Evolutionary conservation across 257 asterid genomes (phyloP).

Genomic region (Cynanchum wilfordii): DNA sequence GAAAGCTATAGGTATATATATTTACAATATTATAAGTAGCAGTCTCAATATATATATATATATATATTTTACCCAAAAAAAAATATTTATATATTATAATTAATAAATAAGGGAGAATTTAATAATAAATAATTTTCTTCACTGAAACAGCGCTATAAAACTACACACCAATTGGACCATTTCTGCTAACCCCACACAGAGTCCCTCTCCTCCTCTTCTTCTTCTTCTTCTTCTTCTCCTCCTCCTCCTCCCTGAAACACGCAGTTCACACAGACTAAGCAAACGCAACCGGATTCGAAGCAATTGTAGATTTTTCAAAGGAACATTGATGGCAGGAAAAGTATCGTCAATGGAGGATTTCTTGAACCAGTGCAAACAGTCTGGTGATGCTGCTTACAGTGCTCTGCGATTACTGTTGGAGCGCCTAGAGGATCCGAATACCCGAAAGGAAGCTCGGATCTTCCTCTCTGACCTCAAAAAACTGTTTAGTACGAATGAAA

Average conservation of each 20-base stretch:
- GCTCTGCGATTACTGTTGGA: slow-evolving; percentile 80
- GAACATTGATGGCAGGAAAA: slow-evolving; percentile 20
- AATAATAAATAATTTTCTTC: too few species aligned
- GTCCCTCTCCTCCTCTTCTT: neutral
- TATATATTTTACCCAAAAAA: too few species aligned
- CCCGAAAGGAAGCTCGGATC: slow-evolving; percentile 80
- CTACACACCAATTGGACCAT: neutral
- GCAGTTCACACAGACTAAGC: neutral
- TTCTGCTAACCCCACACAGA: neutral
- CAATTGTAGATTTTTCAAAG: neutral
- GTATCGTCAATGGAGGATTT: slow-evolving; percentile 69
- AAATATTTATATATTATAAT: too few species aligned
- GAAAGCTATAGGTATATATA: too few species aligned
- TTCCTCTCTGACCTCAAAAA: slow-evolving; percentile 77
- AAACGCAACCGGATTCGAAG: neutral
- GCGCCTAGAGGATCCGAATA: slow-evolving; percentile 74
- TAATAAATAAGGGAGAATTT: too few species aligned
- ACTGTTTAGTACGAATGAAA: slow-evolving; percentile 49
- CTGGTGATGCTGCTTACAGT: slow-evolving; percentile 92
- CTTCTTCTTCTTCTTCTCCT: neutral
- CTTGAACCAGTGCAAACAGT: slow-evolving; percentile 56
- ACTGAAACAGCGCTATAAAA: too few species aligned
- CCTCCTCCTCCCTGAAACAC: neutral
- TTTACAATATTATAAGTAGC: too few species aligned
- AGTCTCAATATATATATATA: too few species aligned